phyloP scores from a whole-genome alignment of 108 stramenopile species.

The Cyclotella choctawhatcheeana region DNA sequence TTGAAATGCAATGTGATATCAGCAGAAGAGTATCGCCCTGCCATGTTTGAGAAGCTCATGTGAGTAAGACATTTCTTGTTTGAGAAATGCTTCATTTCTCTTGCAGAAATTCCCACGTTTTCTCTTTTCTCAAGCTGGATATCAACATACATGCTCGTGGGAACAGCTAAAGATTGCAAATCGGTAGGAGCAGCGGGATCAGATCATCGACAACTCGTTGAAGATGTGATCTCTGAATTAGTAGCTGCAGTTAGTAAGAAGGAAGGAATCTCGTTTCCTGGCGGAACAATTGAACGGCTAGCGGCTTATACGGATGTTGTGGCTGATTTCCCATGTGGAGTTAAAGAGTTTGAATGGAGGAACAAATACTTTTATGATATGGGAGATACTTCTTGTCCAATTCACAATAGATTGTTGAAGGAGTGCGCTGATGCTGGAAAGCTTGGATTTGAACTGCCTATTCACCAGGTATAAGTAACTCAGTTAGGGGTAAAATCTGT shows the following conservation, averaged over 20 bases:
- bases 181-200: constrained; percentile 78
- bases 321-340: constrained; percentile 88
- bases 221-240: constrained; percentile 70
- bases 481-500: background rate
- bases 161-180: constrained; percentile 77
- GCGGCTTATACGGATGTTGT: constrained; percentile 92
- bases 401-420: constrained; percentile 66
- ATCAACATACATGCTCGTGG: constrained; percentile 90
- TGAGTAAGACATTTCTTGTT: constrained; percentile 34
- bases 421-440: constrained; percentile 68
- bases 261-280: constrained; percentile 67
- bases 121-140: constrained; percentile 67
- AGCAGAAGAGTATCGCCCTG: constrained; percentile 62
- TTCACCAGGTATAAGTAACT: too few species aligned
- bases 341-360: constrained; percentile 96
- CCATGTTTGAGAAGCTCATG: constrained; percentile 94
- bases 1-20: constrained; percentile 85
- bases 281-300: constrained; percentile 70
- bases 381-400: constrained; percentile 69
- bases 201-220: constrained; percentile 68
- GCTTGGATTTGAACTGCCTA: constrained; percentile 73
- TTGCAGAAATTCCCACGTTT: background rate
- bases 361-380: constrained; percentile 83
- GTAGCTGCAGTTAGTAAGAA: constrained; percentile 57
- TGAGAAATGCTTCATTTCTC: background rate